phyloP scores from a whole-genome alignment of 805 yeast species.

The Saccharomycopsis synnaedendra region DNA sequence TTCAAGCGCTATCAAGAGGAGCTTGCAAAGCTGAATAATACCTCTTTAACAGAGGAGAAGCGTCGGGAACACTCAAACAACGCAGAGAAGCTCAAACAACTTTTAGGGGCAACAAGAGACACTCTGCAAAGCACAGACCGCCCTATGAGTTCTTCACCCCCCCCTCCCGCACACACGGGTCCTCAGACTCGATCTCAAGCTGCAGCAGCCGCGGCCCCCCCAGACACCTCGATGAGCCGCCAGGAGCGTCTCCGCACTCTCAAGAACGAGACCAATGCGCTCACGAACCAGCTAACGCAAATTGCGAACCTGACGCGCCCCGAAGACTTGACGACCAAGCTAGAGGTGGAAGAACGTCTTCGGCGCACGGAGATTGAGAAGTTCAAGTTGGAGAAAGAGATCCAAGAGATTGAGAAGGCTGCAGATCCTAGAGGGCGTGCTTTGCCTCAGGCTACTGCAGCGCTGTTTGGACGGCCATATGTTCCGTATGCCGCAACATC shows the following conservation, averaged over 20 bases:
- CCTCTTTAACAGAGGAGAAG: constrained; percentile 5
- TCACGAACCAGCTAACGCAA: not conserved
- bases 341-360: not conserved
- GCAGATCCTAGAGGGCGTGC: too few relatives aligned
- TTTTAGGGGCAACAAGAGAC: constrained; percentile 6
- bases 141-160: not conserved
- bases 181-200: not conserved
- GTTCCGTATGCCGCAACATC: too few relatives aligned
- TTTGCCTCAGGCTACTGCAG: too few relatives aligned
- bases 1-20: constrained; percentile 13
- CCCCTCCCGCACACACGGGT: not conserved
- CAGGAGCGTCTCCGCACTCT: not conserved
- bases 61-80: constrained; percentile 14
- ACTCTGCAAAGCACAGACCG: not conserved
- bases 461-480: too few relatives aligned
- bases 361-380: too few relatives aligned
- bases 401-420: too few relatives aligned
- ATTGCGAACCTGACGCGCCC: not conserved
- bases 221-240: not conserved
- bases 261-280: not conserved
- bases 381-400: too few relatives aligned
- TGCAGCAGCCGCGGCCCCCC: not conserved
- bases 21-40: constrained; percentile 2
- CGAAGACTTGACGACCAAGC: not conserved
- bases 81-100: constrained; percentile 8